Conservation (phyloP, 73 alveolate genomes). For the Symbiodinium pilosum region DNA sequence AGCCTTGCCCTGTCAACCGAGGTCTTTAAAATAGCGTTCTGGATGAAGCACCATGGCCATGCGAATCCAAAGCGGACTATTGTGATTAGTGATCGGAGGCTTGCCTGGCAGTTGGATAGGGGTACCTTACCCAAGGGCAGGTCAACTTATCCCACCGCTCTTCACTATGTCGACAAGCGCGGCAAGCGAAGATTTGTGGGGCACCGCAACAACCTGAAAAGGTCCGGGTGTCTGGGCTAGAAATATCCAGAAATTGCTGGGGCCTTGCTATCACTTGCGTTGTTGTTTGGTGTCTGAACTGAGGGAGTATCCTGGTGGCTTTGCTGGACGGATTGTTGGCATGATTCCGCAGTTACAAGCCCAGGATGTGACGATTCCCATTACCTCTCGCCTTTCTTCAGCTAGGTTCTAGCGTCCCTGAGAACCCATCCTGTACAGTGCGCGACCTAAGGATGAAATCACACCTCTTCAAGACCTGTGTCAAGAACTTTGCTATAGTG, state of each 20-base stretch:
- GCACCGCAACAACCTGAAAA: not conserved
- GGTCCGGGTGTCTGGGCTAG: not conserved
- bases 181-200: not conserved
- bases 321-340: not conserved
- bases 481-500: not conserved
- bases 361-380: not conserved
- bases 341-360: not conserved
- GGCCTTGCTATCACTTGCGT: no score
- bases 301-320: no score
- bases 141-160: not conserved
- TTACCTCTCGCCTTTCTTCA: no score
- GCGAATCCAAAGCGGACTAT: not conserved
- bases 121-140: not conserved
- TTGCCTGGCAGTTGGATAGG: not conserved
- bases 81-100: not conserved
- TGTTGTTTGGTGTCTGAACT: no score
- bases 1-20: not conserved
- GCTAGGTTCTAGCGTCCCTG: no score
- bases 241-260: no score
- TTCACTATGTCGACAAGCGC: not conserved
- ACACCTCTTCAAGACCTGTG: not conserved
- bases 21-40: not conserved
- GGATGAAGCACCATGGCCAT: not conserved
- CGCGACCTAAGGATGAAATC: no score
- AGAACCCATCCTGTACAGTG: no score